Evolutionary conservation across 2,329 filamentous ascomycete genomes (phyloP).

Genomic region (Aciculosporium take): DNA sequence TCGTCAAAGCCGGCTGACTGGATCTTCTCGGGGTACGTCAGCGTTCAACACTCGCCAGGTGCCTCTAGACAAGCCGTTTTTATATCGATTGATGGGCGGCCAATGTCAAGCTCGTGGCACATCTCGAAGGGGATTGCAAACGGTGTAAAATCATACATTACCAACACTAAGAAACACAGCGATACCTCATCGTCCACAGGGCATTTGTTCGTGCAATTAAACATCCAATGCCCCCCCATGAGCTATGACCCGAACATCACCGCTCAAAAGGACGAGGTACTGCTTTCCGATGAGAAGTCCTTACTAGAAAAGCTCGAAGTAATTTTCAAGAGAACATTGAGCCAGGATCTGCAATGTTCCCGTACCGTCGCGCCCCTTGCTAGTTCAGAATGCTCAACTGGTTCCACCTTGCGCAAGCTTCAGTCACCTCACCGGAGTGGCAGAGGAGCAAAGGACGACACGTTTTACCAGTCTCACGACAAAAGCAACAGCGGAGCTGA

Average conservation of each 20-base stretch:
- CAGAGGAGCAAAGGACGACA: background rate
- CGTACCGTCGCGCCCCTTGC: background rate
- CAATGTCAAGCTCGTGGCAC: conserved; percentile 32
- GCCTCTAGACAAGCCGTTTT: conserved; percentile 25
- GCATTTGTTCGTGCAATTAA: conserved; percentile 48
- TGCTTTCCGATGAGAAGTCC: conserved; percentile 43
- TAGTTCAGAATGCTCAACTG: background rate
- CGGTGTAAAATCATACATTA: conserved; percentile 33
- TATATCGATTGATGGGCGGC: conserved; percentile 54
- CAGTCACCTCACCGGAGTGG: background rate
- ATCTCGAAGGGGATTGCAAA: conserved; percentile 42
- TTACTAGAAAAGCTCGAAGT: conserved; percentile 32
- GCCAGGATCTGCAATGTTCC: background rate
- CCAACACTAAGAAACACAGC: background rate
- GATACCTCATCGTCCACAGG: conserved; percentile 14
- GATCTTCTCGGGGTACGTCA: conserved; percentile 40
- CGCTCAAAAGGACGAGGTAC: conserved; percentile 55
- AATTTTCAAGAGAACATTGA: conserved; percentile 29
- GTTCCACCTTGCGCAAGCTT: background rate
- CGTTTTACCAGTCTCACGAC: background rate
- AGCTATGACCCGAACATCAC: conserved; percentile 62
- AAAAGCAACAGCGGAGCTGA: background rate
- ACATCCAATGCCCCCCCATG: conserved; percentile 44
- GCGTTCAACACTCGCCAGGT: conserved; percentile 26
- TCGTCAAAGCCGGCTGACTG: background rate